phyloP scores from a whole-genome alignment of 2,329 filamentous ascomycete species.

The Pseudogymnoascus pannorum region DNA sequence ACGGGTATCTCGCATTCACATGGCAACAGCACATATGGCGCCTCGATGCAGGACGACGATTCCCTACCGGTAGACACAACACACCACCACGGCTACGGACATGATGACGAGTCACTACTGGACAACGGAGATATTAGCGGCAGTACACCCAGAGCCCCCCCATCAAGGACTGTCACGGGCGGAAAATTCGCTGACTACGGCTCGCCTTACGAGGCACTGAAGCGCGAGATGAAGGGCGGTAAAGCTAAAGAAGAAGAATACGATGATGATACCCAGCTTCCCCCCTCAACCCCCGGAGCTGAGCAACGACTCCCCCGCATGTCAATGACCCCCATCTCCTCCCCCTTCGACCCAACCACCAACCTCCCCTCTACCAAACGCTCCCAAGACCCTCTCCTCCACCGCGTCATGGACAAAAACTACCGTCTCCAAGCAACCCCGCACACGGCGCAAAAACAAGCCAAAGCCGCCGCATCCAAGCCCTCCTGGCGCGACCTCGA shows the following conservation, averaged over 20 bases:
- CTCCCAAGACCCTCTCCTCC: conserved; percentile 65
- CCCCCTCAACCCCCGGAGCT: conserved; percentile 28
- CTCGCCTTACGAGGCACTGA: conserved; percentile 70
- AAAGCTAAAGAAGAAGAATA: conserved; percentile 33
- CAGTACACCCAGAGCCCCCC: conserved; percentile 58
- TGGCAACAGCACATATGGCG: conserved; percentile 25
- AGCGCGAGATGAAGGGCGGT: conserved; percentile 51
- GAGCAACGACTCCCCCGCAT: conserved; percentile 50
- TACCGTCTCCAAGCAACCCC: conserved; percentile 92
- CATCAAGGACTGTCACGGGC: conserved; percentile 39
- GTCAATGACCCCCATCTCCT: conserved; percentile 55
- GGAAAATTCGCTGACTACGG: conserved; percentile 56
- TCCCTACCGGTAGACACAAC: conserved; percentile 30
- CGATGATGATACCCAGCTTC: conserved; percentile 34
- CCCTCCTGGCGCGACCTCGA: conserved; percentile 26
- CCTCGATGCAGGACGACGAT: conserved; percentile 23
- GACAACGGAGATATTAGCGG: conserved; percentile 56
- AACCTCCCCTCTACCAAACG: conserved; percentile 35
- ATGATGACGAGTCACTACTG: conserved; percentile 57
- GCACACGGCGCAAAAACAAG: conserved; percentile 47
- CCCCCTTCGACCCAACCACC: conserved; percentile 45
- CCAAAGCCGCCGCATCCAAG: conserved; percentile 24
- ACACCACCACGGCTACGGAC: conserved; percentile 22
- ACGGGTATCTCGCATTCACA: conserved; percentile 32
- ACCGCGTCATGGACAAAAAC: conserved; percentile 89